A percentile compares a stretch with the other conserved stretches of the same genome.
These are phyloP conservation scores for Centrapalus pauciflorus DNA, from an alignment of 129 eudicot species.

Conservation along the genomic window DNA sequence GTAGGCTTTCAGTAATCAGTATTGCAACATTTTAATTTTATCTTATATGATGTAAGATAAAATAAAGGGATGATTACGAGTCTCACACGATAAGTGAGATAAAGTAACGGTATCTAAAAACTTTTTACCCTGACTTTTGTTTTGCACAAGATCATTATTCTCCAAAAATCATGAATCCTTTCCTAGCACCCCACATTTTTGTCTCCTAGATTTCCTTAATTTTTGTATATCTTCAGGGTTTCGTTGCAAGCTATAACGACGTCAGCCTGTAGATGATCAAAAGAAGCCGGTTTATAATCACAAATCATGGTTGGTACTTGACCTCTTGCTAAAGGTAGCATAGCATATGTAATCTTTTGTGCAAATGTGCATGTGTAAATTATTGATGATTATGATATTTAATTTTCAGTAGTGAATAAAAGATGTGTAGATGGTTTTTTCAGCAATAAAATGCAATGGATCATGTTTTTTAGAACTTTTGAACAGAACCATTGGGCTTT, in stretches of 20 bases:
- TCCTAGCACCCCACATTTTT: slow-evolving; percentile 33
- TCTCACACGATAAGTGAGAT: too few species aligned
- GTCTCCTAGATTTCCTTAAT: slow-evolving; percentile 17
- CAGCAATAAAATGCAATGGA: neutral
- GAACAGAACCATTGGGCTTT: slow-evolving; percentile 2
- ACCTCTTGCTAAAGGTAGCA: slow-evolving; percentile 22
- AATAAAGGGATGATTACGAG: too few species aligned
- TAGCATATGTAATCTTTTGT: slow-evolving; percentile 24
- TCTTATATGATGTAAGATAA: too few species aligned
- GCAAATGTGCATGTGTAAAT: slow-evolving; percentile 18
- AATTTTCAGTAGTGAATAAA: slow-evolving; percentile 16
- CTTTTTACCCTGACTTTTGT: neutral
- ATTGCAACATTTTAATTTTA: too few species aligned
- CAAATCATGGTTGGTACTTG: slow-evolving; percentile 8
- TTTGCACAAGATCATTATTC: slow-evolving; percentile 66
- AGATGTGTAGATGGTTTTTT: slow-evolving; percentile 22
- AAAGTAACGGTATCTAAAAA: neutral
- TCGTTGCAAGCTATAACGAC: slow-evolving; percentile 10
- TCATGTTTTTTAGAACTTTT: too few species aligned
- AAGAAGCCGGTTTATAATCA: slow-evolving; percentile 18
- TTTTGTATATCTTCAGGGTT: neutral
- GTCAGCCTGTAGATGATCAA: slow-evolving; percentile 11
- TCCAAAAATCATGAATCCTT: slow-evolving; percentile 41
- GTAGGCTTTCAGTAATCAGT: too few species aligned
- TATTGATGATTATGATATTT: slow-evolving; percentile 2